Evolutionary conservation across 2,329 filamentous ascomycete genomes (phyloP), one percentile per base, ranked within the genome.

Genomic region (Aspergillus sp.): DNA sequence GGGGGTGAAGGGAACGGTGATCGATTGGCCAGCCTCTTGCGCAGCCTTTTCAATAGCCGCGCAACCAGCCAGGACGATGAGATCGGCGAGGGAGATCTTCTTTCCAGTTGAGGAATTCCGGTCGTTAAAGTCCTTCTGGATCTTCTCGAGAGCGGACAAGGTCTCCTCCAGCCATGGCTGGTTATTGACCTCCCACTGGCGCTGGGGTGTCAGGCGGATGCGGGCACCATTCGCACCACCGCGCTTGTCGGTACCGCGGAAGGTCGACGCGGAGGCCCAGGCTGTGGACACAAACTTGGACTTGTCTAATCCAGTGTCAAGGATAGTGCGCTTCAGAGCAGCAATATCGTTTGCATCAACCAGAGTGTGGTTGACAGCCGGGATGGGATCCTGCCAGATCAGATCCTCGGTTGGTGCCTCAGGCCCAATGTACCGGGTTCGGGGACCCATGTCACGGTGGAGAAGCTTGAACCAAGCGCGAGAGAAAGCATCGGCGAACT

Each of bases 401-500:
- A 89, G 81, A 11, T 82, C 80, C 81, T 92, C 88, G 56, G 82
- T 79, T 51, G 90, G 89, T 17, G 91, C 81, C 76, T 93, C 90
- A 1, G 90, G 90, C 30, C 90, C 90, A 50, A 92, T 70, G 81
- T 90, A 92, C 72, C 88, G 88, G 23, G 83, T 73, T 57, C 85
- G 81, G 47, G 90, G 90, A 15, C 90, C 90, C 78, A 93, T 84
- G 74, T 92, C 90, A 79, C 90, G 89, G 80, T 93, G 90, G 36
- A 90, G 82, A 44, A 93, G 84, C 85, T 93, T 92, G 85, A 91
- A 93, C 90, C 90, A 93, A 13, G 90, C 90, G 53, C 86, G 85
- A 21, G 84, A 81, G 70, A 92, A 93, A 8, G 84, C 87, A 62
- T 91, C 86, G 57, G 82, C 83, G 41, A 92, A 83, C 80, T 90